Evolutionary conservation across 1,284 basidiomycete genomes (phyloP).

Genomic region (Bjerkandera adusta): DNA sequence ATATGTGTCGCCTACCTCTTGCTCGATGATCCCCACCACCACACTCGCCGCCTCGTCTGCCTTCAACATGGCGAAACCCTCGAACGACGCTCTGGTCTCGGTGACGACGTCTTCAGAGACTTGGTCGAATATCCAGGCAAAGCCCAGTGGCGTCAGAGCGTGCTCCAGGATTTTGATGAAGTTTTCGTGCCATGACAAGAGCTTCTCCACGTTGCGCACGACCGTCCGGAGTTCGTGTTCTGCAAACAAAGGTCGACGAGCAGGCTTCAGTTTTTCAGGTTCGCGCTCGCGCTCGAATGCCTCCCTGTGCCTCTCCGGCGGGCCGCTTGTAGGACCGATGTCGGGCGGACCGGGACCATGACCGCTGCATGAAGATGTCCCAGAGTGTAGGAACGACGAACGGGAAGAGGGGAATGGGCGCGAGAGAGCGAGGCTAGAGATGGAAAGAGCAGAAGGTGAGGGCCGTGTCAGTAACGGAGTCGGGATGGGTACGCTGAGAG

Average conservation of each 20-base stretch:
- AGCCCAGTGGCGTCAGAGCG: constrained; percentile 55
- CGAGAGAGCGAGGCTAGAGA: constrained; percentile 21
- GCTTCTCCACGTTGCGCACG: constrained; percentile 69
- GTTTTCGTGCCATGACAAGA: constrained; percentile 74
- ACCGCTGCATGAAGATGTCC: constrained; percentile 15
- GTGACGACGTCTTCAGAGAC: neutral
- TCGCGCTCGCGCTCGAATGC: constrained; percentile 12
- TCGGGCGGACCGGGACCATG: constrained; percentile 10
- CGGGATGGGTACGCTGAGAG: constrained; percentile 20
- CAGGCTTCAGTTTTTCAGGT: constrained; percentile 17
- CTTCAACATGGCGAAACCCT: constrained; percentile 10
- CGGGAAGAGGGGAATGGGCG: constrained; percentile 22
- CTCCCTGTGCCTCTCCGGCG: constrained; percentile 11
- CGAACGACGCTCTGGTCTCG: neutral
- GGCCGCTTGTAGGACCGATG: constrained; percentile 7
- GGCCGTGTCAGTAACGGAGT: constrained; percentile 16
- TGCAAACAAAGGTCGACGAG: constrained; percentile 38
- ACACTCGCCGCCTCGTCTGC: constrained; percentile 26
- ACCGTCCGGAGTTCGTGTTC: constrained; percentile 55
- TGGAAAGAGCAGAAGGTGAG: constrained; percentile 26
- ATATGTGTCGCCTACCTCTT: constrained; percentile 22
- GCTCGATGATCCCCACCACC: constrained; percentile 25
- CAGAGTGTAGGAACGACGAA: constrained; percentile 11
- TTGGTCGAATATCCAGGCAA: constrained; percentile 21
- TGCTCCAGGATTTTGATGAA: constrained; percentile 61